Conservation (phyloP, 1,139 yeast genomes). For the Yamadazyma blattariae region DNA sequence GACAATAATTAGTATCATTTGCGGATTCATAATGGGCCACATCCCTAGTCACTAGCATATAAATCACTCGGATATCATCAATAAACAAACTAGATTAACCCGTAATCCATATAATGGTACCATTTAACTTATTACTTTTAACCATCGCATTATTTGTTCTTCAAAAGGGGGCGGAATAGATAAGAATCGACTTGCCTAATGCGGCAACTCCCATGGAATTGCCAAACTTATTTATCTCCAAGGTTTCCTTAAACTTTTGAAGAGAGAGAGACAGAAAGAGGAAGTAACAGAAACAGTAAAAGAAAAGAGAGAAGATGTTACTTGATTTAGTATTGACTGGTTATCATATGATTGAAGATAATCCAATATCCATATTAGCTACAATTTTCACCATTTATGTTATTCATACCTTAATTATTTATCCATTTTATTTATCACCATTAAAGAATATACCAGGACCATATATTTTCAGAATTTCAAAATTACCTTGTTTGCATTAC, state of each 20-base stretch:
- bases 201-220: neutral
- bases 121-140: no score
- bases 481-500: slow-evolving; percentile 46
- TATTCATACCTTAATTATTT: slow-evolving; percentile 31
- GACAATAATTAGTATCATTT: no score
- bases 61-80: no score
- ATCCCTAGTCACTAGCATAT: no score
- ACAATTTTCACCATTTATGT: slow-evolving; percentile 4
- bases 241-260: no score
- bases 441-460: slow-evolving; percentile 63
- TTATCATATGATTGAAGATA: slow-evolving; percentile 7
- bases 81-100: no score
- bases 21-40: no score
- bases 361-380: slow-evolving; percentile 3
- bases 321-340: slow-evolving; percentile 1
- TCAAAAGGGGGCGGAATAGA: slow-evolving; percentile 10
- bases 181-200: slow-evolving; percentile 3
- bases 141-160: no score
- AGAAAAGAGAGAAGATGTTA: no score
- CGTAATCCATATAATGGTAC: no score
- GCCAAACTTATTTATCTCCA: neutral
- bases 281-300: no score
- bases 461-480: slow-evolving; percentile 42
- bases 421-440: slow-evolving; percentile 51
- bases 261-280: no score